A percentile compares a stretch with the other conserved stretches of the same genome.
phyloP scores from a whole-genome alignment of 768 basidiomycete genomes.

The Leucogyrophana mollusca region DNA sequence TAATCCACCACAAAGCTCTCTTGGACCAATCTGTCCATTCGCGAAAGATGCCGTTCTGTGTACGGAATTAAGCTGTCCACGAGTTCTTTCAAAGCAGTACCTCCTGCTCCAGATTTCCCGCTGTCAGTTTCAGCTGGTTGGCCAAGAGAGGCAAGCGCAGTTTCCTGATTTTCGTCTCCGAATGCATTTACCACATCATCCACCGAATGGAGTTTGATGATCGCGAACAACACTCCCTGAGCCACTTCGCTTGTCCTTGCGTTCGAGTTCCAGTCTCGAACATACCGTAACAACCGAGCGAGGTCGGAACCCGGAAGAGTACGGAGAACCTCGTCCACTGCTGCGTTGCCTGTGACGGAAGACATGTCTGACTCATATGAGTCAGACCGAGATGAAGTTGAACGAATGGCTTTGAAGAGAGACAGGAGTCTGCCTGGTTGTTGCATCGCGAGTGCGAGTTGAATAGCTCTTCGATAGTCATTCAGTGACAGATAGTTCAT shows the following conservation, averaged over 20 bases:
- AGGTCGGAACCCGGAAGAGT: constrained; percentile 73
- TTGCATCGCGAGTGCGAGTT: constrained; percentile 88
- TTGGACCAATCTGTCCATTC: constrained; percentile 85
- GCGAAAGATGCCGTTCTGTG: constrained; percentile 85
- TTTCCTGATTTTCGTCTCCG: constrained; percentile 17
- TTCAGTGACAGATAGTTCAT: constrained; percentile 83
- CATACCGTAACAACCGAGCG: constrained; percentile 74
- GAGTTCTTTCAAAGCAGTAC: constrained; percentile 61
- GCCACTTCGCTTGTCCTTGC: constrained; percentile 85
- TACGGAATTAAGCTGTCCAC: constrained; percentile 90
- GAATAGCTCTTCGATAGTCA: constrained; percentile 89
- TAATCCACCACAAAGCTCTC: constrained; percentile 97
- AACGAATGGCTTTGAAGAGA: constrained; percentile 69
- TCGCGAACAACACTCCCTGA: constrained; percentile 77
- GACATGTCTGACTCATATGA: constrained; percentile 3
- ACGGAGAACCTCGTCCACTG: constrained; percentile 81
- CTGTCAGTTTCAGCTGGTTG: constrained; percentile 36
- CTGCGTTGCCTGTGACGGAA: constrained; percentile 63
- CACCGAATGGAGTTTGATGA: constrained; percentile 73
- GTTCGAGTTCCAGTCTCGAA: constrained; percentile 93
- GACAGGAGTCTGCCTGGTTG: constrained; percentile 86
- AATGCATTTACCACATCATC: constrained; percentile 77
- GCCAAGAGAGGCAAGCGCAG: constrained; percentile 9
- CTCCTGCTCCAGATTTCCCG: constrained; percentile 19
- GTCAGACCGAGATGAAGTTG: constrained; percentile 11